Base-by-base conservation (phyloP, 768 basidiomycete genomes). In the Xanthoconium stramineum region DNA sequence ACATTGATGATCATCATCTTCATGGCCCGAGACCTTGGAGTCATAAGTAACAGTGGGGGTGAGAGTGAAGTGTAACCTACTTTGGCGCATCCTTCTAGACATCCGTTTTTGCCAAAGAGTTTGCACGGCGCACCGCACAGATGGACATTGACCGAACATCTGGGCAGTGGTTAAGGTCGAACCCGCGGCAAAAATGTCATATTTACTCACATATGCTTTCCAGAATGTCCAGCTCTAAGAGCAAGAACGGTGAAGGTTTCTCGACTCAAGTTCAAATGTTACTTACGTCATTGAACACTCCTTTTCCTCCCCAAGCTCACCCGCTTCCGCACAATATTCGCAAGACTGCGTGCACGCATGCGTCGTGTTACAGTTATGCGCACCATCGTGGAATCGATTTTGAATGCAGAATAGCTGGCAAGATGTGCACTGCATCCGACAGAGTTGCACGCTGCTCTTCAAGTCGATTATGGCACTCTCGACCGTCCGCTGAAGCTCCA, bases 151-250 rank as follows among this genome's bases (percentile, higher is more conserved):
- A 82, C 76, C 20, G 74, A 73, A 63, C 84, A 86, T 38, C 85
- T 86, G 38, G 36, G 45, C 36, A 6, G 39, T 35, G 51, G 10
- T 36, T 9, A 20, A 36, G 37, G 47, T 44, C 6, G 1, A 45
- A 29, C 24, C 37, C 8, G 36, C 7, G 9, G 14, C 6, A 17
- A 19, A 38, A 6, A 14, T 4, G 28, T 48, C 50, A 29, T 10
- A 55, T 74, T 48, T 19, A 59, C 80, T 58, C 63, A 85, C 84
- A 83, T 70, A 56, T 85, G 83, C 12, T 70, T 71, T 17, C 80
- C 81, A 35, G 75, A 62, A 63, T 85, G 84, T 1, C 84, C 83
- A 46, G 83, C 84, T 3, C 83, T 84, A 44, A 2, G 14, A 30
- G 49, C 24, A 13, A 32, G 19, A 35, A 45, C 32, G 29, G 17